Percentiles rank a stretch among this genome's conserved stretches.
Conservation (phyloP, 257 asterid genomes). For the Solanum phureja region DNA sequence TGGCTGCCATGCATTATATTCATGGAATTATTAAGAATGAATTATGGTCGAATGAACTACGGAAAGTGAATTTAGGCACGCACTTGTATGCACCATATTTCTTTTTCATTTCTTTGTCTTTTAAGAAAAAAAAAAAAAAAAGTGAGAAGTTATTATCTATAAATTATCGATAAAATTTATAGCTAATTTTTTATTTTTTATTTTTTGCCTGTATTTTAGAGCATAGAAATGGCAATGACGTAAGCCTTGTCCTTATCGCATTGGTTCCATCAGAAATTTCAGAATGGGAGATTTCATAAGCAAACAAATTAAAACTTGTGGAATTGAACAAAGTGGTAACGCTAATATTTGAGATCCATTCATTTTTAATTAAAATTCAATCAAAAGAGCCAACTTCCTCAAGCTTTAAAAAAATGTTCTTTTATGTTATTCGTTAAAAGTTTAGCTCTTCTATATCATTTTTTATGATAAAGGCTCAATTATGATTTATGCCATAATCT, state of each 20-base stretch:
- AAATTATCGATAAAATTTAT: background rate
- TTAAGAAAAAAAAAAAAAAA: too few species aligned
- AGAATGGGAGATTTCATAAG: background rate
- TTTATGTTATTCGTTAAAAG: rapidly evolving
- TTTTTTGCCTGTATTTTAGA: background rate
- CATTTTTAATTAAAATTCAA: background rate
- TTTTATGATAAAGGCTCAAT: too few species aligned
- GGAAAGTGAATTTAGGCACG: conserved; percentile 5
- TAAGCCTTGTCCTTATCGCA: conserved; percentile 11
- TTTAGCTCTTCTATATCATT: too few species aligned
- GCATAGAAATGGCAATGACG: background rate
- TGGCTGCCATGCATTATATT: background rate
- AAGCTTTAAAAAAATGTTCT: too few species aligned
- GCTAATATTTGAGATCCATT: background rate
- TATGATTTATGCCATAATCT: too few species aligned
- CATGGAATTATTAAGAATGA: background rate
- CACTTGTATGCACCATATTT: conserved; percentile 14
- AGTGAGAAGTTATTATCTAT: background rate
- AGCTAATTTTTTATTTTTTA: background rate
- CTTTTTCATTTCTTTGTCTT: background rate
- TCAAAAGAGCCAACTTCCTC: background rate
- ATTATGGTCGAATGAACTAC: background rate
- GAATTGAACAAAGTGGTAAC: background rate
- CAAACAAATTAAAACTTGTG: background rate
- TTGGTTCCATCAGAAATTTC: background rate